Evolutionary conservation across 2,329 filamentous ascomycete genomes (phyloP), one percentile per base, ranked within the genome.

Genomic region (Claviceps capensis): DNA sequence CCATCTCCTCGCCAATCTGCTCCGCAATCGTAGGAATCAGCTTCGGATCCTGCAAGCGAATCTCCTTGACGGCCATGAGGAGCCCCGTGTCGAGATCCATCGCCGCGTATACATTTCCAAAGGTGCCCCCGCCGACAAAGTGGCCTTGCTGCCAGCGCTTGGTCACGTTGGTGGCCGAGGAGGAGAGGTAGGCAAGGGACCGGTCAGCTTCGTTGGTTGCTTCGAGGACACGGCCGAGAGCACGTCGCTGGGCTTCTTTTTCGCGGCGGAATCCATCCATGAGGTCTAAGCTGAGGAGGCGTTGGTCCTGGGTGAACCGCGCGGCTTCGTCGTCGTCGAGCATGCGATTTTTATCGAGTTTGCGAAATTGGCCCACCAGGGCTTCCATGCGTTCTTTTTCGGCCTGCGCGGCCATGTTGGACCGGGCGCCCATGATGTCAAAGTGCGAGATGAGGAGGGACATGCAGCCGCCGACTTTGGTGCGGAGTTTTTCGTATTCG

Each of bases 61-160:
- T 98, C 69, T 98, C 93, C 70, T 98, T 98, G 59, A 98, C 93
- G 3, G 93, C 93, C 91, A 98, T 97, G 55, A 97, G 71, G 63
- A 95, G 89, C 53, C 91, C 91, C 26, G 88, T 91, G 69, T 98
- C 94, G 50, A 98, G 75, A 63, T 98, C 96, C 79, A 97, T 95
- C 37, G 90, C 93, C 37, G 89, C 89, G 63, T 98, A 98, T 11
- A 98, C 93, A 50, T 90, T 95, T 56, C 93, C 93, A 68, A 98
- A 98, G 0, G 91, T 96, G 58, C 93, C 93, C 50, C 93, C 91
- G 49, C 93, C 93, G 44, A 98, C 88, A 64, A 94, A 98, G 61
- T 95, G 88, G n/a, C 93, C 93, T 73, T 96, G 93, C 66, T 97
- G 93, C 93, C 93, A 98, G 57, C 93, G 84, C 70, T 97, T 81